These are phyloP conservation scores for Saccharum officinarum DNA, from an alignment of 176 grass and related monocot genomes.

Conservation along the genomic window DNA sequence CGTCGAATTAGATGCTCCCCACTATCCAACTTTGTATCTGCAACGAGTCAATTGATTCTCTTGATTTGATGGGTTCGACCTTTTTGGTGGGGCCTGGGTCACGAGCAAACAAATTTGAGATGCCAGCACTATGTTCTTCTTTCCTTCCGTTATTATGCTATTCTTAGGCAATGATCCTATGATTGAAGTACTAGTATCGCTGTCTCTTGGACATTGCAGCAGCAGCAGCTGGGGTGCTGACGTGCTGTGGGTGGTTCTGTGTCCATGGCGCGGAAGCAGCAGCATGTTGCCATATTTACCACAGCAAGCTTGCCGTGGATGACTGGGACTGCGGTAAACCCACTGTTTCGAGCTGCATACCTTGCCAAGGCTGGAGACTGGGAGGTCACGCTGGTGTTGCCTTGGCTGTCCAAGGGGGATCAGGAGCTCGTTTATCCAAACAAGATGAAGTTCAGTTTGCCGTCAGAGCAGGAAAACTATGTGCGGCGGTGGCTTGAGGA, in stretches of 20 bases:
- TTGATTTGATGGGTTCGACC: background rate
- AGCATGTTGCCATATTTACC: slow-evolving; percentile 82
- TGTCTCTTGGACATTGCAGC: slow-evolving; percentile 41
- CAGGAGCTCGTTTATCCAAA: slow-evolving; percentile 91
- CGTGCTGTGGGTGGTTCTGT: slow-evolving; percentile 6
- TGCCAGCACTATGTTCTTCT: slow-evolving; percentile 4
- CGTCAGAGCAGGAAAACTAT: slow-evolving; percentile 69
- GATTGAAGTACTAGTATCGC: background rate
- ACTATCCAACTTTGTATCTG: background rate
- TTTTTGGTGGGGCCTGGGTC: background rate
- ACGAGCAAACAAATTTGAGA: background rate
- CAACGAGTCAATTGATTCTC: slow-evolving; percentile 19
- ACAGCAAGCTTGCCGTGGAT: slow-evolving; percentile 95
- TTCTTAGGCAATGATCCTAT: background rate
- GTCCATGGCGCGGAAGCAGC: slow-evolving; percentile 61
- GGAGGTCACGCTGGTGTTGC: slow-evolving; percentile 81
- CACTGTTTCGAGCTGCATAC: slow-evolving; percentile 88
- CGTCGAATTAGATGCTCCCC: slow-evolving; percentile 32
- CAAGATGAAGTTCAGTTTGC: slow-evolving; percentile 72
- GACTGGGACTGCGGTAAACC: slow-evolving; percentile 95
- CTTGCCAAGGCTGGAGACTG: slow-evolving; percentile 64
- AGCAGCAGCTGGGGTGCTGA: background rate
- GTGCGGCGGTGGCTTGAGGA: slow-evolving; percentile 80
- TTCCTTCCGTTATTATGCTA: background rate
- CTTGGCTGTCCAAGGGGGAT: slow-evolving; percentile 79